Base-by-base conservation (phyloP, 1,284 basidiomycete species). In the Fistulinella staudtii region DNA sequence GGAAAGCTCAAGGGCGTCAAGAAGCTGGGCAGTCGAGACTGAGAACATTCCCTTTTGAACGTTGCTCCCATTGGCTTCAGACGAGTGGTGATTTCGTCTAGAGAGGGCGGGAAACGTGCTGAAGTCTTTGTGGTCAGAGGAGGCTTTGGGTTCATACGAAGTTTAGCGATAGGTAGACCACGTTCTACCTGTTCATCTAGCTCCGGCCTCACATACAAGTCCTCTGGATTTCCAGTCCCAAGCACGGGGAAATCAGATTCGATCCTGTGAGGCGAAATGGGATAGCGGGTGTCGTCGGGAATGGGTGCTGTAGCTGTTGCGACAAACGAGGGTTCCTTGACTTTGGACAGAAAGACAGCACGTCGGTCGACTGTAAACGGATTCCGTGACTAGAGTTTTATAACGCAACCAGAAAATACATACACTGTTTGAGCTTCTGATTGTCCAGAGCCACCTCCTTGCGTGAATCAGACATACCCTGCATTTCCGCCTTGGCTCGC, bases 381-480 rank as follows among this genome's bases (percentile, higher is more conserved):
- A 46, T 28, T 41, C 23, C 15, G 34, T 36, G 22, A 47, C 5
- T 14, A 31, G 17, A 41, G 20, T 3, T 42, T 33, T 33, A 22
- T 14, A 28, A 4, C 5, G 20, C 13, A 4, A 17, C 6, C 15
- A 36, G 18, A 33, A 41, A 39, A 29, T 10, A 52, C 79, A 49
- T 62, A 89, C 86, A 67, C 64, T 88, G 83, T 70, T 84, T 88
- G 60, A 72, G 79, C 69, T 75, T 79, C 66, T 88, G 85, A 38
- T 73, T 75, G 64, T 82, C 85, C 49, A 85, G 64, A 14, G 82
- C 81, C 40, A 86, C 77, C 64, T 88, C 82, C 66, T 80, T 85
- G 52, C 82, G 78, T 45, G 89, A 73, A 66, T 83, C 77, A 20
- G 70, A 68, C 25, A 67, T 63, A 55, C 69, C 77, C 65, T 74